Conservation (phyloP, 176 grass and related monocot genomes). For the Oryza longistaminata region DNA sequence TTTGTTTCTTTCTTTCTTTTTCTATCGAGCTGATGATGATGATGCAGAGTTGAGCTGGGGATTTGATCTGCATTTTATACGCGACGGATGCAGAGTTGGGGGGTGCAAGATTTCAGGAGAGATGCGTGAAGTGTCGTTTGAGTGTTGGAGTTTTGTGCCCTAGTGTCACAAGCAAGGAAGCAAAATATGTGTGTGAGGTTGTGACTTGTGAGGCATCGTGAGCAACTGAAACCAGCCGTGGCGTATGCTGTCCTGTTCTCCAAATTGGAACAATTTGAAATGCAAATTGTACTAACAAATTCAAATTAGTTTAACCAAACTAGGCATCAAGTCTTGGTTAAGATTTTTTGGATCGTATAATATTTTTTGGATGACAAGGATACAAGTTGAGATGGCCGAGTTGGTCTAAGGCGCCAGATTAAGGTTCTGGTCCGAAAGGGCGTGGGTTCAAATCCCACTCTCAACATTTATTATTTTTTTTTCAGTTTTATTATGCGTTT, state of each 20-base stretch:
- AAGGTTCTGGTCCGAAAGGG: constrained; percentile 75
- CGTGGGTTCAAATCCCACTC: constrained; percentile 79
- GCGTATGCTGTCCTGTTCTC: too few species aligned
- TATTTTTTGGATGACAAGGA: too few species aligned
- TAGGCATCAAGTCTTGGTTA: too few species aligned
- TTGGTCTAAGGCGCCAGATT: constrained; percentile 85
- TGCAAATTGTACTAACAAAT: too few species aligned
- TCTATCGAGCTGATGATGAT: not conserved
- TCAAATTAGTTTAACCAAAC: too few species aligned
- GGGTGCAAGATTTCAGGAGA: not conserved
- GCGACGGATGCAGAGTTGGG: not conserved
- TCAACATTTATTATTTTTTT: constrained; percentile 6
- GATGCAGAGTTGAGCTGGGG: not conserved
- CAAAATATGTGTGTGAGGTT: not conserved
- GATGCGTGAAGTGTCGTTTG: not conserved
- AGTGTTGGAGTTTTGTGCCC: not conserved
- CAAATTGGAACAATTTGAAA: too few species aligned
- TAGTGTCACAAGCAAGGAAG: not conserved
- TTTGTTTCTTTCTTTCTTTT: not conserved
- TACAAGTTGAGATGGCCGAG: not conserved
- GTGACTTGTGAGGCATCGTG: too few species aligned
- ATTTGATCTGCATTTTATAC: not conserved
- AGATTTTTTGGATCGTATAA: too few species aligned
- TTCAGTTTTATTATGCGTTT: not conserved
- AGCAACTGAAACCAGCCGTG: not conserved